Evolutionary conservation across 1,139 yeast species (phyloP), one percentile per base, ranked within the genome.

Genomic region (Pichia sp.): DNA sequence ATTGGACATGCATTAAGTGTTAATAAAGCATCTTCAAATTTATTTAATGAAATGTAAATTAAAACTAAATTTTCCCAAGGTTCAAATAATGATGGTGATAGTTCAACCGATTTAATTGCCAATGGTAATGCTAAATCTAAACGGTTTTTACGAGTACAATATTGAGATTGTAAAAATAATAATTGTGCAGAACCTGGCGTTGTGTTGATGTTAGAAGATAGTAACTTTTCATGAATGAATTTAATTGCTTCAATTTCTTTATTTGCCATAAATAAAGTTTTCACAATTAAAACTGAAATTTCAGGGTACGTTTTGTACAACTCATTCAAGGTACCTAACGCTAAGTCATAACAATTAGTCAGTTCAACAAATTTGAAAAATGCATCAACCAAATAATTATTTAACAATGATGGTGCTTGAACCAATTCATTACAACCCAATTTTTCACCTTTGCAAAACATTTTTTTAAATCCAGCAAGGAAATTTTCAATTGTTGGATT

Each of bases 1-100:
- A 78, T 77, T 11, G 83, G 83, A 58, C 82, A 78, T 39, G 82
- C 76, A 57, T 78, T 78, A 53, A 78, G 68, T 3, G 82, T 76
- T 45, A 77, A 65, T 48, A 78, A 67, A 5, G 83, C 82, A 56
- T 76, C 73, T 59, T 77, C 82, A 58, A 70, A 77, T 60, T 77
- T 77, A 27, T 75, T 74, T 44, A 74, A 60, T 42, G 71, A 68
- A 39, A 79, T 76, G 59, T 78, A 77, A 7, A 74, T 73, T 54
- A 69, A 68, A 11, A 76, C 82, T 49, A 78, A 64, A 52, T 70
- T 59, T 0, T 79, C 68, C 83, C 83, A 78, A 4, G 80, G 71
- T 54, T 71, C 72, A 60, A 77, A 78, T 53, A 73, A 77, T 1
- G 81, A 76, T 0, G 83, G 83, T 1, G 79, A 69, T 1, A 77